Percentiles rank a stretch among this genome's conserved stretches.
Conservation (phyloP, 805 yeast species). For the Metschnikowia arizonensis region DNA sequence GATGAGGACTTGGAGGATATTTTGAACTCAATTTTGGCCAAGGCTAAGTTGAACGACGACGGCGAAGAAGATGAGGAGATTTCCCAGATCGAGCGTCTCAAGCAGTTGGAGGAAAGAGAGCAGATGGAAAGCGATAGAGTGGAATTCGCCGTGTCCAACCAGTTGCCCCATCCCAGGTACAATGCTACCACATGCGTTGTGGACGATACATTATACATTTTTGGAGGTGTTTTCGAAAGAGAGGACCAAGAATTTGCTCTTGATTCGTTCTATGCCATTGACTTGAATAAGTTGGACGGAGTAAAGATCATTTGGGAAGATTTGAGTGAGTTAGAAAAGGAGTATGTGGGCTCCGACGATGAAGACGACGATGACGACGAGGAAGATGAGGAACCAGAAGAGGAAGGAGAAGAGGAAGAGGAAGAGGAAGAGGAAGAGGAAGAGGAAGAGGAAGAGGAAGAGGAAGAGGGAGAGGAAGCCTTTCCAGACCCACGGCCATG, state of each 20-base stretch:
- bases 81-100: constrained; percentile 34
- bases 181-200: constrained; percentile 81
- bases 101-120: constrained; percentile 35
- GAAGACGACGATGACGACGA: constrained; percentile 51
- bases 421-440: constrained; percentile 47
- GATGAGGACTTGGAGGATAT: constrained; percentile 82
- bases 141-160: constrained; percentile 54
- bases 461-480: constrained; percentile 58
- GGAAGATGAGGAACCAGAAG: constrained; percentile 61
- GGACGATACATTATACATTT: constrained; percentile 78
- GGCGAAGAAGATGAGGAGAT: constrained; percentile 38
- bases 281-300: constrained; percentile 83
- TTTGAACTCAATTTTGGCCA: constrained; percentile 66
- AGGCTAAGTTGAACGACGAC: constrained; percentile 64
- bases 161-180: constrained; percentile 84
- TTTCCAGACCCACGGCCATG: constrained; percentile 92
- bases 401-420: constrained; percentile 41
- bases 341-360: constrained; percentile 57
- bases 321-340: constrained; percentile 51
- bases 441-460: constrained; percentile 67
- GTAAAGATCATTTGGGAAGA: constrained; percentile 90
- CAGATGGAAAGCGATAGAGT: constrained; percentile 39
- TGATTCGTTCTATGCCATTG: constrained; percentile 83
- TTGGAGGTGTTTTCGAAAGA: constrained; percentile 85
- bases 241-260: constrained; percentile 83